Percentiles rank a stretch among this genome's conserved stretches.
Evolutionary conservation across 2,329 filamentous ascomycete genomes (phyloP).

Genomic region (Pleurostoma richardsiae): DNA sequence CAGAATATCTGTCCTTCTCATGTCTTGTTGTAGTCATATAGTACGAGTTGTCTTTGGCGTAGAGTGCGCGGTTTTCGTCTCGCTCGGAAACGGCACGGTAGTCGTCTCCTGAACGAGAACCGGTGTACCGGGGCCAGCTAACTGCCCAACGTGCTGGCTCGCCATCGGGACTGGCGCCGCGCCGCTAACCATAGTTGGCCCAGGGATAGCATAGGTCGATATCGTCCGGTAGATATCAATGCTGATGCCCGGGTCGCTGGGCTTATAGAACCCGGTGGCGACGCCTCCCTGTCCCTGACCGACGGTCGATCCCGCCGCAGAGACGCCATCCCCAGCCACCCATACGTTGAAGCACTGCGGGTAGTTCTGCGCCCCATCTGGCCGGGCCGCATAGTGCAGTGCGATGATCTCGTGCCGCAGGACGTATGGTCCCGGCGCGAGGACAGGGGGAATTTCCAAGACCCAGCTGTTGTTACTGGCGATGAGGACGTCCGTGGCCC

Average conservation of each 20-base stretch:
- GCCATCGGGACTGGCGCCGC: conserved; percentile 16
- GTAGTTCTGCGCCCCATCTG: conserved; percentile 22
- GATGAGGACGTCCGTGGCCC: conserved; percentile 42
- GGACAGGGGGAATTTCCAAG: conserved; percentile 33
- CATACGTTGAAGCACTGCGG: conserved; percentile 22
- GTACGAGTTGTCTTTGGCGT: too few species aligned
- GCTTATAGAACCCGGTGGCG: conserved; percentile 16
- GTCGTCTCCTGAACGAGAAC: conserved; percentile 14
- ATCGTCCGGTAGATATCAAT: conserved; percentile 15
- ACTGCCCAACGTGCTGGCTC: conserved; percentile 11
- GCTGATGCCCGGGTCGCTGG: conserved; percentile 15
- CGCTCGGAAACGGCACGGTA: conserved; percentile 10
- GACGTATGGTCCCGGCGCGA: conserved; percentile 44
- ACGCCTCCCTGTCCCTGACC: conserved; percentile 7
- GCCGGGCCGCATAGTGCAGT: conserved; percentile 18
- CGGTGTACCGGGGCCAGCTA: conserved; percentile 15
- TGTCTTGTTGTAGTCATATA: too few species aligned
- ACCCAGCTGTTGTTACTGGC: conserved; percentile 47
- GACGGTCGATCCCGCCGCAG: background rate
- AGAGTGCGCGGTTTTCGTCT: too few species aligned
- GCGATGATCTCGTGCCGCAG: conserved; percentile 48
- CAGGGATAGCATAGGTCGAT: conserved; percentile 17
- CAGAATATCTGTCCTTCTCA: too few species aligned
- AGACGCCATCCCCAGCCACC: conserved; percentile 9
- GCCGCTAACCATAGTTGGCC: conserved; percentile 16